Evolutionary conservation across 305 asterid species (phyloP), one percentile per base, ranked within the genome.

Genomic region (Fraxinus floribunda): DNA sequence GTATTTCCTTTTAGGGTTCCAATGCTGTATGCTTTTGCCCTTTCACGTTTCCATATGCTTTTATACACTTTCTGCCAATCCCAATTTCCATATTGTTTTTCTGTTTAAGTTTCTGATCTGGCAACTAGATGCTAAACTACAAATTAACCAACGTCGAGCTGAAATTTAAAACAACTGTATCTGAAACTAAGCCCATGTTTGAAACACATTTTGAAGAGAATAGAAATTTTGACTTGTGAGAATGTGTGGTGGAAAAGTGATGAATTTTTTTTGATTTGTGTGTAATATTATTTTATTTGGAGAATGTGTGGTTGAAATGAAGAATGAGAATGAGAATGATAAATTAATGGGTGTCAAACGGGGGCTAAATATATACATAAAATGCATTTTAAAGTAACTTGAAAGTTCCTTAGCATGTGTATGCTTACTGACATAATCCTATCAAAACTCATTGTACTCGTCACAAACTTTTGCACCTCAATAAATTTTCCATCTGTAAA

Each of bases 31-130:
- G 78, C 64, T 41, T 60, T 57, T 52, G 13, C 34, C 79, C 38
- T 73, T 30, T 79, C 32, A 79, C 55, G 79, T 82, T 82, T 38
- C 72, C 35, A 9, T 26, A 3, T 66, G n/a, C 34, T 24, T 26
- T 24, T 24, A 11, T 26, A 22, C 36, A 7, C 34, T 22, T 24
- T 26, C 10, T 66, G 74, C 16, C 72, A 22, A 64, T 83, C 64
- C 80, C 24, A 49, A 66, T 79, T 79, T 46, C 41, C n/a, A 16
- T 46, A 18, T 74, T 15, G 26, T 80, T 34, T 76, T 34, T 73
- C 52, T 76, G n/a, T 76, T 35, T 20, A 9, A 0, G 41, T 83
- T 72, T 73, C 7, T 15, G 64, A 49, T 70, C 36, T n/a, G 76
- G 34, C 46, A 62, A 3, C 24, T 49, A 57, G 29, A 77, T 39